Percentiles rank a stretch among this genome's conserved stretches.
These are phyloP conservation scores for Umbilicus rupestris DNA, from an alignment of 164 flowering plant species.

Conservation along the genomic window DNA sequence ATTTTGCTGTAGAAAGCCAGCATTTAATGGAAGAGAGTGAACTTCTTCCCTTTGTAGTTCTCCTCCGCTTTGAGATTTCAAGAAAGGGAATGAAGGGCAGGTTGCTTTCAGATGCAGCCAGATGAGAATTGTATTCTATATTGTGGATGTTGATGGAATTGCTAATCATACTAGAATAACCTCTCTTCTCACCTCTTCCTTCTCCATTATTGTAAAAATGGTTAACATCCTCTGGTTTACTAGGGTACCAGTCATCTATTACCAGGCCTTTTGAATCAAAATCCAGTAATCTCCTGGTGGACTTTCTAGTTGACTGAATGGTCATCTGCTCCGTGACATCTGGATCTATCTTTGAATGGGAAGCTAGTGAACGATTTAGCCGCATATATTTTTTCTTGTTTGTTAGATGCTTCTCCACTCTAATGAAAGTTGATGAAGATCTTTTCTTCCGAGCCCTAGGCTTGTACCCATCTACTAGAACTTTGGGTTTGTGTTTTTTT, in stretches of 20 bases:
- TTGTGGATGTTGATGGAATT: background rate
- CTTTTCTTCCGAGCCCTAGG: background rate
- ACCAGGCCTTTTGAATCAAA: background rate
- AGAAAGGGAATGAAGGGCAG: background rate
- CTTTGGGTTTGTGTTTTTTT: conserved; percentile 17
- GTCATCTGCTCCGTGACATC: background rate
- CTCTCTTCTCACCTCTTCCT: background rate
- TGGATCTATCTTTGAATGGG: background rate
- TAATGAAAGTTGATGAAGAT: background rate
- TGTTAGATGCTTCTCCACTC: background rate
- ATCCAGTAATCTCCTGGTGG: conserved; percentile 8
- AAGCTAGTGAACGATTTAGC: background rate
- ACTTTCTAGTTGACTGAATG: background rate
- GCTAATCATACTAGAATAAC: background rate
- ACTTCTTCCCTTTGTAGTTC: background rate
- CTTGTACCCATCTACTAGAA: conserved; percentile 12
- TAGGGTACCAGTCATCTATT: background rate
- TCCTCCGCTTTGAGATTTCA: conserved; percentile 4
- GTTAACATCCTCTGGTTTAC: background rate
- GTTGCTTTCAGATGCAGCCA: background rate
- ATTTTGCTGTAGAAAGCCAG: background rate
- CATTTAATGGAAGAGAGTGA: background rate
- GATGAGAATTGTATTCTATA: background rate
- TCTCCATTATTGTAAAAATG: background rate
- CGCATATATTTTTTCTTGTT: conserved; percentile 8